Evolutionary conservation across 2,329 filamentous ascomycete species (phyloP).

Genomic region (Xylariaceae sp.): DNA sequence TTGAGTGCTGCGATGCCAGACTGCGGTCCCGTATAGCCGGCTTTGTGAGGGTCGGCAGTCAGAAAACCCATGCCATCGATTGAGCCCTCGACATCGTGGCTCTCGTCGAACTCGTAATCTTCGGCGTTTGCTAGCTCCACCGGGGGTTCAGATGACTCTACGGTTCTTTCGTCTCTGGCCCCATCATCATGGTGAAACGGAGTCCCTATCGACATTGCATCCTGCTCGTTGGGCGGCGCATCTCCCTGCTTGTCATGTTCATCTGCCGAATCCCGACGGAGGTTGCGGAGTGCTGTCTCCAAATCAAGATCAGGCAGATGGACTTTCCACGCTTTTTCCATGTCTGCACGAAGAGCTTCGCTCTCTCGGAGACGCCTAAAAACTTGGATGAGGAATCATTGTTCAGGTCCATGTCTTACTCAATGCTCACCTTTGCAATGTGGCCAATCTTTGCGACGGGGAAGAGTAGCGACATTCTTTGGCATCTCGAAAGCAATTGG

Average conservation of each 20-base stretch:
- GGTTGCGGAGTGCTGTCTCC: neutral
- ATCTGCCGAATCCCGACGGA: neutral
- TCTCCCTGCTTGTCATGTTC: neutral
- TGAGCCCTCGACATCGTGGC: neutral
- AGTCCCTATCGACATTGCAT: no score
- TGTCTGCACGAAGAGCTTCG: neutral
- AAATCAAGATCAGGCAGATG: neutral
- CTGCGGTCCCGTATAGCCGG: slow-evolving; percentile 9
- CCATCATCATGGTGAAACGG: neutral
- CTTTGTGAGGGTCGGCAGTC: slow-evolving; percentile 6
- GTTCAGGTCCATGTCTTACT: neutral
- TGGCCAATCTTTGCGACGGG: neutral
- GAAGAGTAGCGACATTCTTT: neutral
- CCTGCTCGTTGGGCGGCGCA: no score
- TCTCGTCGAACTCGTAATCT: neutral
- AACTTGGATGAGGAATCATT: neutral
- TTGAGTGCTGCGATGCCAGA: slow-evolving; percentile 5
- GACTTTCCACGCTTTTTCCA: neutral
- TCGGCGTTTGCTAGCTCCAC: neutral
- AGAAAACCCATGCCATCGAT: slow-evolving; percentile 16
- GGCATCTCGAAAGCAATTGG: neutral
- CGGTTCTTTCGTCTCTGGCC: neutral
- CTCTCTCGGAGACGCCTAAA: neutral
- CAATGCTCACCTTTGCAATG: neutral
- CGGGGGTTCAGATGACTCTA: neutral